These are phyloP conservation scores for Phoma sp. DNA, from an alignment of 2,329 filamentous ascomycete genomes.

Conservation along the genomic window DNA sequence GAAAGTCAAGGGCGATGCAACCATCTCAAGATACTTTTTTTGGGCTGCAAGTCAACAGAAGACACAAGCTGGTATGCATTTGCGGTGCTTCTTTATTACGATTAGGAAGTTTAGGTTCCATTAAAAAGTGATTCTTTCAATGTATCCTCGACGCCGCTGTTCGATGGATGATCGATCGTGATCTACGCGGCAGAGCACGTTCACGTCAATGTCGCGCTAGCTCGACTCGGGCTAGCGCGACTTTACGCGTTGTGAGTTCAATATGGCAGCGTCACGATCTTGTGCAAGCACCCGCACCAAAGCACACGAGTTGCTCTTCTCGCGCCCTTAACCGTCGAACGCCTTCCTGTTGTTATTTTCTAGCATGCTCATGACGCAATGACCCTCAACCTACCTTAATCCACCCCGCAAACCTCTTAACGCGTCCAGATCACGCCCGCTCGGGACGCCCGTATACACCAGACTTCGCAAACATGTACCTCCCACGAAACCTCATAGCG, in stretches of 20 bases:
- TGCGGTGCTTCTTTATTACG: no score
- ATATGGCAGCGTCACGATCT: slow-evolving; percentile 22
- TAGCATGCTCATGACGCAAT: slow-evolving; percentile 26
- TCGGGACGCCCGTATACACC: slow-evolving; percentile 19
- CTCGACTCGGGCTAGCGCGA: slow-evolving; percentile 26
- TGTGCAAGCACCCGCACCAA: slow-evolving; percentile 34
- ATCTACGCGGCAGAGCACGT: slow-evolving; percentile 24
- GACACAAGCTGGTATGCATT: no score
- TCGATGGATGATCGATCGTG: slow-evolving; percentile 14
- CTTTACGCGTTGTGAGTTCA: slow-evolving; percentile 24
- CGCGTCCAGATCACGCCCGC: slow-evolving; percentile 33
- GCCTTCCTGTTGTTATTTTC: slow-evolving; percentile 28
- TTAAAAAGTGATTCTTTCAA: no score
- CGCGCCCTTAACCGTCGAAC: slow-evolving; percentile 20
- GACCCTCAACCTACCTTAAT: slow-evolving; percentile 22
- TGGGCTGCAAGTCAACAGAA: no score
- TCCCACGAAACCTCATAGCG: slow-evolving; percentile 86
- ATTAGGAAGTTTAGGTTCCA: no score
- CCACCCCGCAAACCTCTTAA: slow-evolving; percentile 25
- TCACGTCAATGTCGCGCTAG: slow-evolving; percentile 30
- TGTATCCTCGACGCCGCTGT: no score
- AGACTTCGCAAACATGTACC: slow-evolving; percentile 73
- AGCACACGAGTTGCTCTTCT: slow-evolving; percentile 32
- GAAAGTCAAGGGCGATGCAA: no score
- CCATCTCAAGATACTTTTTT: no score